Evolutionary conservation across 2,329 filamentous ascomycete species (phyloP), one percentile per base, ranked within the genome.

Genomic region (Cyanodermella asteris): DNA sequence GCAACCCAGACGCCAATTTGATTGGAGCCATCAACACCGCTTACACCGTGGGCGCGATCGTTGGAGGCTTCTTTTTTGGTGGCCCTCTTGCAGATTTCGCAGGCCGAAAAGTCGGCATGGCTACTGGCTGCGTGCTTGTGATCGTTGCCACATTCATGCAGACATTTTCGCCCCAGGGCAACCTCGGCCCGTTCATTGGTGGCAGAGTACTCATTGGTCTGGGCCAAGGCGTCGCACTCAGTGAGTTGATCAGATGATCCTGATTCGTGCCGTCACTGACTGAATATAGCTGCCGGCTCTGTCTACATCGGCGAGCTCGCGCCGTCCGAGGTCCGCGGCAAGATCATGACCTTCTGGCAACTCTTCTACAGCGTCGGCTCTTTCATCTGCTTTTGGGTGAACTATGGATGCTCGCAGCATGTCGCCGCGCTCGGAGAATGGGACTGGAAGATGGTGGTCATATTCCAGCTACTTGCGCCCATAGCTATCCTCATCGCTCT

Each of bases 391-490:
- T 69, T 64, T 49, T 61, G 56, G 68, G 64, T 74, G 40, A 68
- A 67, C 42, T 75, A 61, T 35, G 69, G 59, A 10, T 65, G 64
- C 41, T 56, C 56, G 18, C 53, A 64, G 38, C 49, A 72, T 44
- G 50, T 52, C 21, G 36, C 49, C 20, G 49, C 36, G 20, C 57
- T 75, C 5, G 71, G 71, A 19, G 54, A 77, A 36, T 75, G 71
- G 72, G 69, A 75, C 45, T 76, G 71, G 71, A 64, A 61, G 37
- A 62, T 74, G 52, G 66, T 76, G 9, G 63, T 75, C 33, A 66
- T 77, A 32, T 75, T 76, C 54, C 72, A 77, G 47, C 53, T 74
- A 71, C n/a, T n/a, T n/a, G n/a, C n/a, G n/a, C n/a, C n/a, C n/a
- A n/a, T n/a, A n/a, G n/a, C n/a, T n/a, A n/a, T n/a, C n/a, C n/a